These are phyloP conservation scores for Hylodesmum podocarpum DNA, from an alignment of 306 rosid genomes.

Conservation along the genomic window DNA sequence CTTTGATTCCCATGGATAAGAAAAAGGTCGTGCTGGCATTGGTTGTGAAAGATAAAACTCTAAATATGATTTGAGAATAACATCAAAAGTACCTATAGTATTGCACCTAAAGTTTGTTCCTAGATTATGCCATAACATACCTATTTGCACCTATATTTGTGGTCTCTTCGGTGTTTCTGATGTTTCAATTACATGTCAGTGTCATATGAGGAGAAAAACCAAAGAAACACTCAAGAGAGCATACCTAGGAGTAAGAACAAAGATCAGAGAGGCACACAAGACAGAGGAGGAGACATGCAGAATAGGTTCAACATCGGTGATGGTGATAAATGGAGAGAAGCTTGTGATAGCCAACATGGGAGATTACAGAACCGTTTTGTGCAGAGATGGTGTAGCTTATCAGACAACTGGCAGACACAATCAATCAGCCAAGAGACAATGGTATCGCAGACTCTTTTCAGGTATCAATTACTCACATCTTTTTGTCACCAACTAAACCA, in stretches of 20 bases:
- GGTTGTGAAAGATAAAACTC: neutral
- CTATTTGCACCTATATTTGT: neutral
- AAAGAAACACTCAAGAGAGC: constrained; percentile 72
- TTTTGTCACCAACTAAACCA: neutral
- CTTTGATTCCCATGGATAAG: too few relatives aligned
- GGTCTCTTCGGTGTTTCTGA: neutral
- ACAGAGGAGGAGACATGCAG: constrained; percentile 36
- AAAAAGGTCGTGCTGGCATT: neutral
- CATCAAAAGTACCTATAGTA: neutral
- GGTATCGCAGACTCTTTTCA: constrained; percentile 56
- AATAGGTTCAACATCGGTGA: constrained; percentile 64
- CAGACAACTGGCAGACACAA: constrained; percentile 36
- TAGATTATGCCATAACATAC: neutral
- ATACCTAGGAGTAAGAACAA: constrained; percentile 50
- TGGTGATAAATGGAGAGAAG: constrained; percentile 70
- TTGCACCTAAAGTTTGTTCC: neutral
- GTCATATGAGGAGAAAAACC: constrained; percentile 49
- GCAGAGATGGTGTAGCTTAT: constrained; percentile 76
- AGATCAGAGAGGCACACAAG: constrained; percentile 41
- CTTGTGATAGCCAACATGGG: constrained; percentile 77
- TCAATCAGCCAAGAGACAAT: constrained; percentile 36
- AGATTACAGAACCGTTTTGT: constrained; percentile 68
- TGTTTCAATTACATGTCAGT: constrained; percentile 31
- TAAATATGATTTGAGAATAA: neutral
- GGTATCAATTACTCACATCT: constrained; percentile 38